A percentile compares a stretch with the other conserved stretches of the same genome.
Conservation (phyloP, 257 asterid genomes). For the Verbena officinalis region DNA sequence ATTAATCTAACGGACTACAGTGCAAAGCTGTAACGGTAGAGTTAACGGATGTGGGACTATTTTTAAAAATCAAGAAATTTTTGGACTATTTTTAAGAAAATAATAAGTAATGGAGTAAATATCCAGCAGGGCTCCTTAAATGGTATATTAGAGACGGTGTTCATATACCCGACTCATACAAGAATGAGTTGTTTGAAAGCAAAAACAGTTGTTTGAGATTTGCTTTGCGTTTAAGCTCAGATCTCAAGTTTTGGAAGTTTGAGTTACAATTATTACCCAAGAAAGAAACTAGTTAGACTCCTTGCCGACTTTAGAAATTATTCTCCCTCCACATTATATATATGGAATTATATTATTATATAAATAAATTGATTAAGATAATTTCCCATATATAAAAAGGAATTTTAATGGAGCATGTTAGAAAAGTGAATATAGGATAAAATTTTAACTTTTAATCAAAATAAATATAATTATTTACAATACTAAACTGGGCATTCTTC, state of each 20-base stretch:
- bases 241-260: constrained; percentile 17
- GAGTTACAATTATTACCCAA: constrained; percentile 7
- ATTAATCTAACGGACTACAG: too few species aligned
- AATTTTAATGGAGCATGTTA: constrained; percentile 36
- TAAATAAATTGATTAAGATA: constrained; percentile 17
- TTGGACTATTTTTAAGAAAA: too few species aligned
- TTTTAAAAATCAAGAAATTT: too few species aligned
- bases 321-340: constrained; percentile 25
- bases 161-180: not conserved
- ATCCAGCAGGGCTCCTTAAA: too few species aligned
- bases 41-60: too few species aligned
- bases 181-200: not conserved
- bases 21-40: too few species aligned
- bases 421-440: constrained; percentile 26
- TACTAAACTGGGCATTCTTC: too few species aligned
- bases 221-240: constrained; percentile 28
- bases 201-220: constrained; percentile 18
- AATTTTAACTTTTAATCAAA: too few species aligned
- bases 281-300: constrained; percentile 1
- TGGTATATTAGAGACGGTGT: too few species aligned
- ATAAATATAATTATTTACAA: too few species aligned
- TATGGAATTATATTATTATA: not conserved
- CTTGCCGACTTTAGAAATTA: constrained; percentile 23
- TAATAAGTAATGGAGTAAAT: too few species aligned
- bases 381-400: constrained; percentile 30